phyloP scores from a whole-genome alignment of 495 filamentous ascomycete genomes.

The Choiromyces venosus region DNA sequence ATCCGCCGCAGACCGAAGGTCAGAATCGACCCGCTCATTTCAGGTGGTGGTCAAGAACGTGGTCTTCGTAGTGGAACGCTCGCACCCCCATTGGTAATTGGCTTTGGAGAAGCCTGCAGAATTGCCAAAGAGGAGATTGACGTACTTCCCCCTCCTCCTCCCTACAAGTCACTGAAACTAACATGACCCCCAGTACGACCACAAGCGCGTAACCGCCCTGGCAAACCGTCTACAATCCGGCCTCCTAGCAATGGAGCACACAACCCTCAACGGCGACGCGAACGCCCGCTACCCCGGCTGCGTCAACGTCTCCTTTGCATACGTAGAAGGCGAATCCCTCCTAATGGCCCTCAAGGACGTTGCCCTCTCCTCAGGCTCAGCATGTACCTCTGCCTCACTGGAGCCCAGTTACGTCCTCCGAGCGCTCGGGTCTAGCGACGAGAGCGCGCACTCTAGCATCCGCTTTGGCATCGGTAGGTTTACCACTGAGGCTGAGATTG shows the following conservation, averaged over 20 bases:
- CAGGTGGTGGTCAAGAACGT: slow-evolving; percentile 90
- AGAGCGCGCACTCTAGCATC: slow-evolving; percentile 96
- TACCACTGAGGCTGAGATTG: slow-evolving; percentile 90
- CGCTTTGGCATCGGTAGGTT: slow-evolving; percentile 96
- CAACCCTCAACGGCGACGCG: slow-evolving; percentile 79
- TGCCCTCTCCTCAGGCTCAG: slow-evolving; percentile 91
- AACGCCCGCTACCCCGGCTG: slow-evolving; percentile 86
- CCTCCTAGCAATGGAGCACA: slow-evolving; percentile 84
- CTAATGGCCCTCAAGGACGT: slow-evolving; percentile 98
- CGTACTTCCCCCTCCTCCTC: slow-evolving; percentile 53
- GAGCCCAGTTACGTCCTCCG: slow-evolving; percentile 95
- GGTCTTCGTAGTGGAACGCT: slow-evolving; percentile 90
- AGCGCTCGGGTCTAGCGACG: slow-evolving; percentile 89
- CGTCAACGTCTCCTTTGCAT: slow-evolving; percentile 97
- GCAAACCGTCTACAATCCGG: slow-evolving; percentile 77
- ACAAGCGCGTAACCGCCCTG: slow-evolving; percentile 69
- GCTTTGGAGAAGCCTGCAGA: slow-evolving; percentile 91
- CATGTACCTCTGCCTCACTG: slow-evolving; percentile 92
- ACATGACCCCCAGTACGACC: slow-evolving; percentile 66
- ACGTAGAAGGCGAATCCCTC: slow-evolving; percentile 94
- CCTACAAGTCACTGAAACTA: slow-evolving; percentile 2
- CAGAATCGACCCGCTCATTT: slow-evolving; percentile 91
- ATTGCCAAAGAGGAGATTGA: slow-evolving; percentile 81
- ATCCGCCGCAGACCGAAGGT: slow-evolving; percentile 87
- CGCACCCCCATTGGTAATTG: slow-evolving; percentile 80